Percentiles rank a stretch among this genome's conserved stretches.
Conservation (phyloP, 2,329 filamentous ascomycete genomes). For the Alternaria ventricosa region DNA sequence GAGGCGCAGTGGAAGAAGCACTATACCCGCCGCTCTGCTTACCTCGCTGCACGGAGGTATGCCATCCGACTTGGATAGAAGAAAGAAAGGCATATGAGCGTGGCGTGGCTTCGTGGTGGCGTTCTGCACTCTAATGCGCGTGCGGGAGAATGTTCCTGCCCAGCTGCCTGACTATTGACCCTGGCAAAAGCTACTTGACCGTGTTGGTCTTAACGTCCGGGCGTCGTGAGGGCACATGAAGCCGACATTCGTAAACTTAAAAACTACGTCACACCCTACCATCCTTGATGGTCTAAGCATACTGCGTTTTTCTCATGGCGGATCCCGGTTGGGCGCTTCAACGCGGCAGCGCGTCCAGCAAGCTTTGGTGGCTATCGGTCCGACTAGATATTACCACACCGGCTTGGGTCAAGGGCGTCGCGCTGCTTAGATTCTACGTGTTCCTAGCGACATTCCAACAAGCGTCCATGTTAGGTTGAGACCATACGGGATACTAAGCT, state of each 20-base stretch:
- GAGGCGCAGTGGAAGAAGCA: constrained; percentile 2
- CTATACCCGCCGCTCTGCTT: neutral
- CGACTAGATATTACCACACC: constrained; percentile 38
- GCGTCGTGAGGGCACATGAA: constrained; percentile 1
- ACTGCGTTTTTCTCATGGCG: constrained; percentile 14
- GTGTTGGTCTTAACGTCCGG: constrained; percentile 7
- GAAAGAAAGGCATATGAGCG: neutral
- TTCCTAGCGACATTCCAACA: constrained; percentile 27
- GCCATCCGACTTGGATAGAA: neutral
- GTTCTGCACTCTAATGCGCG: constrained; percentile 17
- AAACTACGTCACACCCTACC: constrained; percentile 30
- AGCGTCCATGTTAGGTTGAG: constrained; percentile 22
- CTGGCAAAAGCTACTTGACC: neutral
- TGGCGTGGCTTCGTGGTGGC: constrained; percentile 6
- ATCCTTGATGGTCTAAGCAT: constrained; percentile 16
- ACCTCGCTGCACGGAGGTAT: neutral
- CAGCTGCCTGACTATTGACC: constrained; percentile 1
- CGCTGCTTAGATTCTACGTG: constrained; percentile 21
- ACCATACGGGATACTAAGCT: constrained; percentile 22
- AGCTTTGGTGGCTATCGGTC: constrained; percentile 38
- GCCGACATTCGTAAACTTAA: constrained; percentile 18
- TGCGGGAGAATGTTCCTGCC: constrained; percentile 24
- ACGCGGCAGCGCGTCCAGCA: constrained; percentile 32
- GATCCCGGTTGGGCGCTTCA: constrained; percentile 24
- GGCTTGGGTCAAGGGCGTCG: constrained; percentile 32